These are phyloP conservation scores for Aphanocladium album DNA, from an alignment of 2,329 filamentous ascomycete genomes.

Conservation along the genomic window DNA sequence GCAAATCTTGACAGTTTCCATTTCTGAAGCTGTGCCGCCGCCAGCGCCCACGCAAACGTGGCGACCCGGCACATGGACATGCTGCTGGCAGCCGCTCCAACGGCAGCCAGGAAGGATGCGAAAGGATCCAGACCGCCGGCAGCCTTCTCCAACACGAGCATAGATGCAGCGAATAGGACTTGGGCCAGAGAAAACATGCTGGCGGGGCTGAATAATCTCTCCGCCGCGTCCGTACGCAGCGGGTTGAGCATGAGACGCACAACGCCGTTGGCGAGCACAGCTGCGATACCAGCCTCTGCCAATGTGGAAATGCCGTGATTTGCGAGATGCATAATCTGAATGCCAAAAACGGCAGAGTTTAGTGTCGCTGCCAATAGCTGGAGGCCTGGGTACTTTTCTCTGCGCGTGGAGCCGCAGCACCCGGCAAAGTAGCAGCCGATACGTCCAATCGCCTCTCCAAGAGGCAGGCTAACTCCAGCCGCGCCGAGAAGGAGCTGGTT, in stretches of 20 bases:
- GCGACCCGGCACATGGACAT: neutral
- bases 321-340: neutral
- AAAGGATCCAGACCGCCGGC: neutral
- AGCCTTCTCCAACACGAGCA: neutral
- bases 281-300: neutral
- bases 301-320: neutral
- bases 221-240: neutral
- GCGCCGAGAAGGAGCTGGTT: neutral
- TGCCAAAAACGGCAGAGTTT: neutral
- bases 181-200: neutral
- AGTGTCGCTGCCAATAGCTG: slow-evolving; percentile 1
- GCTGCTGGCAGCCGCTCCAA: neutral
- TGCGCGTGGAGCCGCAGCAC: slow-evolving; percentile 3
- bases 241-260: slow-evolving; percentile 3
- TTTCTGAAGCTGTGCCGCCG: neutral
- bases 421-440: slow-evolving; percentile 12
- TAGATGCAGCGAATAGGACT: neutral
- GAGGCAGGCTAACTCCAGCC: neutral
- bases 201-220: neutral
- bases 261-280: neutral
- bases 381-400: neutral
- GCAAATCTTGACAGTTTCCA: neutral
- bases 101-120: neutral
- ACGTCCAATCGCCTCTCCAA: slow-evolving; percentile 11
- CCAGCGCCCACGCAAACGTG: neutral